Evolutionary conservation across 805 yeast species (phyloP).

Genomic region (Candida takata): DNA sequence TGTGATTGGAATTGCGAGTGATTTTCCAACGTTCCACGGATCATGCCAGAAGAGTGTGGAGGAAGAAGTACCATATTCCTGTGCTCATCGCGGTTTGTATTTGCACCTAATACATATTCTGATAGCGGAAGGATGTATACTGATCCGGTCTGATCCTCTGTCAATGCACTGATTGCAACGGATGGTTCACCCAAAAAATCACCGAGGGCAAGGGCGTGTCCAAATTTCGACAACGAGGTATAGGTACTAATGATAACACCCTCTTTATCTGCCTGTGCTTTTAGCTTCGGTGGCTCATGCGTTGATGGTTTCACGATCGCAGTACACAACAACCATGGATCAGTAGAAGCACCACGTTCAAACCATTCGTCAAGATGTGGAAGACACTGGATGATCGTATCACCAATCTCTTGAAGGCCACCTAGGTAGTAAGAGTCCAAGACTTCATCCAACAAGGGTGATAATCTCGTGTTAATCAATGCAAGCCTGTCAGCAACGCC

Average conservation of each 20-base stretch:
- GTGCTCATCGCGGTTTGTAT: too few species aligned
- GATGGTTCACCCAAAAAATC: slow-evolving; percentile 32
- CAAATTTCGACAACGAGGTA: slow-evolving; percentile 34
- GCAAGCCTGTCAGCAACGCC: slow-evolving; percentile 6
- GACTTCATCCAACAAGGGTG: slow-evolving; percentile 38
- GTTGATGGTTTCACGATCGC: slow-evolving; percentile 9
- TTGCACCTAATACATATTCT: too few species aligned
- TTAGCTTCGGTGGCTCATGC: neutral
- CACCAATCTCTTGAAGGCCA: slow-evolving; percentile 42
- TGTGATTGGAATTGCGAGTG: slow-evolving; percentile 24
- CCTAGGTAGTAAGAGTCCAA: slow-evolving; percentile 46
- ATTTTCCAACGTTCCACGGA: too few species aligned
- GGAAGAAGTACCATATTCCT: too few species aligned
- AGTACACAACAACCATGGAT: slow-evolving; percentile 33
- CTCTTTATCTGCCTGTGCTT: neutral
- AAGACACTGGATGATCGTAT: slow-evolving; percentile 34
- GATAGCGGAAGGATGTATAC: slow-evolving; percentile 37
- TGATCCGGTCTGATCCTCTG: slow-evolving; percentile 37
- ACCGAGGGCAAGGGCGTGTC: slow-evolving; percentile 37
- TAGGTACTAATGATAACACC: slow-evolving; percentile 19
- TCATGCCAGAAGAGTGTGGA: neutral
- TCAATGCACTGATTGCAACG: slow-evolving; percentile 46
- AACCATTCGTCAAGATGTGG: slow-evolving; percentile 37
- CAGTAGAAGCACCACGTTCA: slow-evolving; percentile 14
- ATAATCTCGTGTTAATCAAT: slow-evolving; percentile 17